These are phyloP conservation scores for Bretschneidera sinensis DNA, from an alignment of 345 rosid genomes.

Conservation along the genomic window DNA sequence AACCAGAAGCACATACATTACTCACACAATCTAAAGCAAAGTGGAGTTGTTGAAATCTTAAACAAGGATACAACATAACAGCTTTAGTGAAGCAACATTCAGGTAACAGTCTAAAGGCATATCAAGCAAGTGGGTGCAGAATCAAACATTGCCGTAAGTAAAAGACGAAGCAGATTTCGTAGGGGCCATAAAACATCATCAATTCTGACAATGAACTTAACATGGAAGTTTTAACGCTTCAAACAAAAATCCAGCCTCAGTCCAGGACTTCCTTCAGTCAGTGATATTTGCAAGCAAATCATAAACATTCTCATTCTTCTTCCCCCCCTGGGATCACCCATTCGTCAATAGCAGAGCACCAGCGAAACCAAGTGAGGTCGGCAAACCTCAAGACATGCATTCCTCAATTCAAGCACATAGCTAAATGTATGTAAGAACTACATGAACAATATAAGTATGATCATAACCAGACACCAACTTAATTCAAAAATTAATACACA, in stretches of 20 bases:
- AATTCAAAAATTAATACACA: not conserved
- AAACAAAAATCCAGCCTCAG: not conserved
- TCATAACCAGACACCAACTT: not conserved
- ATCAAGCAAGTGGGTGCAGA: no score
- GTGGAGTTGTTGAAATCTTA: constrained; percentile 4
- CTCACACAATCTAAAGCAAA: not conserved
- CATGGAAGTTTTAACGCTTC: not conserved
- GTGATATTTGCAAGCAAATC: not conserved
- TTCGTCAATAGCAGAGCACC: constrained; percentile 1
- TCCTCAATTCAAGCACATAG: not conserved
- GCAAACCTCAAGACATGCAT: not conserved
- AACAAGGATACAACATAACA: not conserved
- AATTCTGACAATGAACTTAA: no score
- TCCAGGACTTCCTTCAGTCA: not conserved
- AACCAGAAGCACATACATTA: constrained; percentile 9
- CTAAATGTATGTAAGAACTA: not conserved
- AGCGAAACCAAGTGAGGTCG: not conserved
- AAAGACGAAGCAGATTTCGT: no score
- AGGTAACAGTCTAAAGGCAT: no score
- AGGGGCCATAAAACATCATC: no score
- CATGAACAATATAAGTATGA: not conserved
- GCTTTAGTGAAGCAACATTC: not conserved
- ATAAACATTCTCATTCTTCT: not conserved
- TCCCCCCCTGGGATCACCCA: not conserved
- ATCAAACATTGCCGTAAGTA: no score